These are phyloP conservation scores for Venturia asperata DNA, from an alignment of 2,329 filamentous ascomycete genomes.

Conservation along the genomic window DNA sequence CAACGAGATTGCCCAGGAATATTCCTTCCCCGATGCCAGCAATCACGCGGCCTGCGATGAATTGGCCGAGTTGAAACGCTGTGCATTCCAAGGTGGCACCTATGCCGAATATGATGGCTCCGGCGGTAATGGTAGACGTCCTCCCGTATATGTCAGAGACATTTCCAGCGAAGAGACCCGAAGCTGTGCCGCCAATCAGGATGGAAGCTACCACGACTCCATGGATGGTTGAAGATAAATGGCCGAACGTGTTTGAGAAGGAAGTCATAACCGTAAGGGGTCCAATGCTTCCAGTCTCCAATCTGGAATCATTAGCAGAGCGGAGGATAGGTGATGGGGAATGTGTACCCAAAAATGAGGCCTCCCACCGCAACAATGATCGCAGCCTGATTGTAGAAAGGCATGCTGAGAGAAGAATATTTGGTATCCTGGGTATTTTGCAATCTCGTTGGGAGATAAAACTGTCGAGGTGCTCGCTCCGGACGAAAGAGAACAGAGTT, in stretches of 20 bases:
- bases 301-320: neutral
- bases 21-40: constrained; percentile 54
- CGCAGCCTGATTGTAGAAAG: constrained; percentile 9
- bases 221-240: constrained; percentile 45
- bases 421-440: neutral
- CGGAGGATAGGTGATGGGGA: no score
- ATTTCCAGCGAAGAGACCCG: constrained; percentile 51
- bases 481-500: neutral
- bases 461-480: neutral
- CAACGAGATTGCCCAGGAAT: constrained; percentile 48
- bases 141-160: constrained; percentile 51
- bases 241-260: constrained; percentile 46
- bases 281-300: constrained; percentile 50
- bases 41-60: constrained; percentile 49
- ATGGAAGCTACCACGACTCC: constrained; percentile 55
- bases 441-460: neutral
- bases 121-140: constrained; percentile 43
- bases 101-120: constrained; percentile 47
- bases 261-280: constrained; percentile 52
- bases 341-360: constrained; percentile 16
- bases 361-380: constrained; percentile 14
- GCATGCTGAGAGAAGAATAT: constrained; percentile 1
- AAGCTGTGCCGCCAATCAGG: constrained; percentile 48
- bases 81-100: constrained; percentile 49
- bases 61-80: constrained; percentile 43